phyloP scores from a whole-genome alignment of 352 stramenopile genomes.

The Plasmopara halstedii region DNA sequence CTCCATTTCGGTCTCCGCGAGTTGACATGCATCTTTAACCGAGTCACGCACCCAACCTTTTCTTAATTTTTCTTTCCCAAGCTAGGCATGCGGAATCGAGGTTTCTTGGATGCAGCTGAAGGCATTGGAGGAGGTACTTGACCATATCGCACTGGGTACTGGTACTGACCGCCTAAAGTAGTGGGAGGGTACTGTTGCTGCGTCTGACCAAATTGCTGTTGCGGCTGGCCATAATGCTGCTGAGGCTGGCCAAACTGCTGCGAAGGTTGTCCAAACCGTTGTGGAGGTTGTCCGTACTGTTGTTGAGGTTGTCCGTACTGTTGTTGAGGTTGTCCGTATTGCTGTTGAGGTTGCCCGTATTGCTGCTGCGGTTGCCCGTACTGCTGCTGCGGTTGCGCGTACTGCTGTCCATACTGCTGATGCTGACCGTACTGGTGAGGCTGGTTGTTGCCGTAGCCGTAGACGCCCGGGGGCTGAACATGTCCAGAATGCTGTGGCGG shows the following conservation, averaged over 20 bases:
- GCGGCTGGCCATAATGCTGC: conserved; percentile 5
- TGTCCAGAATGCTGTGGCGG: conserved; percentile 49
- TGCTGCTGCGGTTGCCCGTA: neutral
- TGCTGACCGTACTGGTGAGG: conserved; percentile 6
- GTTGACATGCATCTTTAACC: conserved; percentile 9
- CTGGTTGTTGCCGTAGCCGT: conserved; percentile 24
- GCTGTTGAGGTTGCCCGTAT: neutral
- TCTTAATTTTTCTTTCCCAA: conserved; percentile 77
- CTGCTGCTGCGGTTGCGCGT: neutral
- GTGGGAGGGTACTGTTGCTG: conserved; percentile 14
- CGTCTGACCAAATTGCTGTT: conserved; percentile 5
- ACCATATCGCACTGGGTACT: conserved; percentile 53
- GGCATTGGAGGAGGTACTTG: conserved; percentile 47
- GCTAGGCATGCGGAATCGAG: conserved; percentile 58
- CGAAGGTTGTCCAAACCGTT: conserved; percentile 7
- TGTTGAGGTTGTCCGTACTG: conserved; percentile 6
- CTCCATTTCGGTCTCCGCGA: conserved; percentile 6
- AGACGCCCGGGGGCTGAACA: conserved; percentile 19
- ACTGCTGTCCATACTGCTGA: conserved; percentile 1
- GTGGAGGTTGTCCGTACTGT: conserved; percentile 10
- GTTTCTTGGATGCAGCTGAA: conserved; percentile 47
- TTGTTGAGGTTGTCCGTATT: neutral
- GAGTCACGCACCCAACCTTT: conserved; percentile 11
- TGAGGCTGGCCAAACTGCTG: conserved; percentile 19
- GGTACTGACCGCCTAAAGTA: conserved; percentile 31